Percentiles rank a stretch among this genome's conserved stretches.
These are phyloP conservation scores for Dionaea muscipula DNA, from an alignment of 179 eudicot genomes.

Conservation along the genomic window DNA sequence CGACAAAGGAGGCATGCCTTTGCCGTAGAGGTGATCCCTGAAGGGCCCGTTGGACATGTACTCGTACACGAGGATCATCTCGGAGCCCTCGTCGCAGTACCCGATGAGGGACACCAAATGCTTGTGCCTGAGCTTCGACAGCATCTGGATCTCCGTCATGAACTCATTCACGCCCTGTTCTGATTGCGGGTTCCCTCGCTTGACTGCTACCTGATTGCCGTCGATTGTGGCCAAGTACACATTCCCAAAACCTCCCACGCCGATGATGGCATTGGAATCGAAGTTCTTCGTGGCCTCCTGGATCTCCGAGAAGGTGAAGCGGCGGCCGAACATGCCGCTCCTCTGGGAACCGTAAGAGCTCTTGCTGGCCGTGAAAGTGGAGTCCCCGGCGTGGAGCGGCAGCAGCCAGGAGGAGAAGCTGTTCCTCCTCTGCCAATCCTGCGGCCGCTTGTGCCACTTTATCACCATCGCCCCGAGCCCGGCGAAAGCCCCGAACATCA, in stretches of 20 bases:
- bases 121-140: conserved; percentile 3
- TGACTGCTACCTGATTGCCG: conserved; percentile 19
- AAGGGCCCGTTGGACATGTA: conserved; percentile 78
- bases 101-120: conserved; percentile 6
- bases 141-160: conserved; percentile 7
- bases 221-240: conserved; percentile 62
- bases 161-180: conserved; percentile 9
- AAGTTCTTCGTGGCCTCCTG: conserved; percentile 66
- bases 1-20: conserved; percentile 35
- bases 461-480: conserved; percentile 40
- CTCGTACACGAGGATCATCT: conserved; percentile 77
- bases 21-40: conserved; percentile 71
- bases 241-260: conserved; percentile 89
- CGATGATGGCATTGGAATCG: conserved; percentile 50
- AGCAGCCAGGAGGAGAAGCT: conserved; percentile 39
- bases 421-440: conserved; percentile 35
- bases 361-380: conserved; percentile 30
- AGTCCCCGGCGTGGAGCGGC: conserved; percentile 32
- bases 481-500: conserved; percentile 38
- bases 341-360: conserved; percentile 40
- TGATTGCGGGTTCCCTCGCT: conserved; percentile 5
- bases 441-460: conserved; percentile 41
- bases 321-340: conserved; percentile 55
- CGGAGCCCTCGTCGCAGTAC: not conserved
- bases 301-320: conserved; percentile 54